A percentile compares a stretch with the other conserved stretches of the same genome.
Conservation (phyloP, 2,329 filamentous ascomycete genomes). For the Nemania serpens region DNA sequence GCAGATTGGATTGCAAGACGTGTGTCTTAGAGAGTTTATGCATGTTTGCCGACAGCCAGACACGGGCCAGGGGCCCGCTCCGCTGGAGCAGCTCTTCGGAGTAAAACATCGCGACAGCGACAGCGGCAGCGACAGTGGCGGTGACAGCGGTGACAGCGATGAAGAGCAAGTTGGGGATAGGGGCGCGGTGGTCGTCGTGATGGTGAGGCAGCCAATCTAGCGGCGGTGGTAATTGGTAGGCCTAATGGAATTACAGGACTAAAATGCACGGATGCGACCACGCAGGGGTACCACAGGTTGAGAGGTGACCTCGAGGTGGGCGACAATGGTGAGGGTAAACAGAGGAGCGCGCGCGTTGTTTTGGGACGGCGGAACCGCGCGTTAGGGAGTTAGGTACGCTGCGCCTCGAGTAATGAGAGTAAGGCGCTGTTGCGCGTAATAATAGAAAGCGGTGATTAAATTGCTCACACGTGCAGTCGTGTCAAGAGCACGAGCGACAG, state of each 20-base stretch:
- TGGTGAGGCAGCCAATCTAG: not conserved
- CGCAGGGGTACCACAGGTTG: conserved; percentile 22
- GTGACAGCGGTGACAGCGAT: conserved; percentile 16
- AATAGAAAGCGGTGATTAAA: not conserved
- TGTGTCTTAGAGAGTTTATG: conserved; percentile 98
- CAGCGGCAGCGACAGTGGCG: not conserved
- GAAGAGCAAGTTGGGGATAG: conserved; percentile 20
- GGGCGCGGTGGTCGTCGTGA: conserved; percentile 18
- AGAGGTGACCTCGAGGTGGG: conserved; percentile 7
- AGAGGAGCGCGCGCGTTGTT: conserved; percentile 39
- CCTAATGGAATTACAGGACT: conserved; percentile 16
- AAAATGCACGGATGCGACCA: conserved; percentile 31
- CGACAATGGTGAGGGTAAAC: conserved; percentile 34
- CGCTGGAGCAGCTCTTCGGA: conserved; percentile 94
- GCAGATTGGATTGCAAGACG: conserved; percentile 91
- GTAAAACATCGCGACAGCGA: conserved; percentile 81
- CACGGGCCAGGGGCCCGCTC: conserved; percentile 93
- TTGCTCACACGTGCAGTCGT: not conserved
- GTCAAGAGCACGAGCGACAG: conserved; percentile 14
- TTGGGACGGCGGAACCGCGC: conserved; percentile 36
- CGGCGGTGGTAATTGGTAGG: conserved; percentile 22
- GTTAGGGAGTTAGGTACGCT: conserved; percentile 24
- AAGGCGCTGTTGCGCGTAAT: conserved; percentile 20
- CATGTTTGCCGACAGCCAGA: conserved; percentile 98
- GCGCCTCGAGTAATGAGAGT: conserved; percentile 25